Conservation (phyloP, 2,329 filamentous ascomycete species). For the Malbranchea zuffiana region DNA sequence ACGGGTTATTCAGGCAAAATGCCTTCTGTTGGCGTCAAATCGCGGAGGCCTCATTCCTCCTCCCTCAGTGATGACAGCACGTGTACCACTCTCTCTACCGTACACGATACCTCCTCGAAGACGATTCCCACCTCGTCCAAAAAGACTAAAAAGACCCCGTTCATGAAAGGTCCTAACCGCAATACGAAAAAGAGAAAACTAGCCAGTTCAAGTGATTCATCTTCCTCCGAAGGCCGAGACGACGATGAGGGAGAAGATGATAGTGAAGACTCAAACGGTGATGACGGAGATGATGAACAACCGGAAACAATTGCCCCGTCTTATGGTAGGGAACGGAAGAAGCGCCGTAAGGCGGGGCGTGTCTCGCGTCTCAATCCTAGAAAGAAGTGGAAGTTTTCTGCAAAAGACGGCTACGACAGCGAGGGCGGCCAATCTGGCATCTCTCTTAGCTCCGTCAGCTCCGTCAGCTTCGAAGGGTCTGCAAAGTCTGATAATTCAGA, state of each 20-base stretch:
- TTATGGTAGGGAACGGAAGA: slow-evolving; percentile 28
- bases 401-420: slow-evolving; percentile 2
- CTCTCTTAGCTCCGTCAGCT: slow-evolving; percentile 11
- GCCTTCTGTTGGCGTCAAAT: slow-evolving; percentile 1
- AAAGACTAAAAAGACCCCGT: slow-evolving; percentile 1
- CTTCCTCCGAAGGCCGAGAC: slow-evolving; percentile 30
- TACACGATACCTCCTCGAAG: not conserved
- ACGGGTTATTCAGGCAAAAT: too few relatives aligned
- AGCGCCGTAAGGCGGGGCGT: slow-evolving; percentile 32
- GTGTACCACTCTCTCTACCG: not conserved
- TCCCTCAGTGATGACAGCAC: not conserved
- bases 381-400: slow-evolving; percentile 25
- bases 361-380: slow-evolving; percentile 21
- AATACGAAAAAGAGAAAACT: slow-evolving; percentile 15
- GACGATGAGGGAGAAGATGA: slow-evolving; percentile 20
- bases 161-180: slow-evolving; percentile 2
- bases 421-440: slow-evolving; percentile 3
- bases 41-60: slow-evolving; percentile 1
- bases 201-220: slow-evolving; percentile 21
- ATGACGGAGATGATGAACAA: slow-evolving; percentile 35
- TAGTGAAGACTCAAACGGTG: slow-evolving; percentile 31
- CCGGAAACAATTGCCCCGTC: slow-evolving; percentile 34
- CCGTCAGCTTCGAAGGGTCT: slow-evolving; percentile 10
- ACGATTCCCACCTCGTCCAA: not conserved
- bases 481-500: slow-evolving; percentile 19